Evolutionary conservation across 208 protist genomes (phyloP).

Genomic region (Crithidia fasciculata): DNA sequence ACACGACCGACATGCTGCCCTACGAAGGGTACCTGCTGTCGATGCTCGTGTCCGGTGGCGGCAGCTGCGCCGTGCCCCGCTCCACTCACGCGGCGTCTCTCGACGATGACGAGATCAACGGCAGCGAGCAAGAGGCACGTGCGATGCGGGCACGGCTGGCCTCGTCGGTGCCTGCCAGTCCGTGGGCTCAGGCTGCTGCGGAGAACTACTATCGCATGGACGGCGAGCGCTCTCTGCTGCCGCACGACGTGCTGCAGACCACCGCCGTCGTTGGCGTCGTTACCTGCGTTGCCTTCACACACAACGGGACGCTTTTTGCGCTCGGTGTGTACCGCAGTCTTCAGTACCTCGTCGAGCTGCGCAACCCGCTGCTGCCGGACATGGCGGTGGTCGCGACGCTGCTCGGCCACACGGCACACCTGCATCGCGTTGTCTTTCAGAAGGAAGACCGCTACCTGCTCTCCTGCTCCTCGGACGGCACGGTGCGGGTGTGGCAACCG

Average conservation of each 20-base stretch:
- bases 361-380: slow-evolving; percentile 41
- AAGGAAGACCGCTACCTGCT: slow-evolving; percentile 59
- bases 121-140: not conserved
- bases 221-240: slow-evolving; percentile 67
- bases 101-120: not conserved
- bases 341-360: slow-evolving; percentile 71
- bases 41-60: slow-evolving; percentile 43
- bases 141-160: not conserved
- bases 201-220: slow-evolving; percentile 53
- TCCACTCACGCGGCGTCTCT: not conserved
- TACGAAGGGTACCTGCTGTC: slow-evolving; percentile 76
- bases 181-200: slow-evolving; percentile 11
- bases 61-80: slow-evolving; percentile 39
- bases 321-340: slow-evolving; percentile 66
- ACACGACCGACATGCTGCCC: slow-evolving; percentile 45
- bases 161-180: slow-evolving; percentile 16
- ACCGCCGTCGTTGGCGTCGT: slow-evolving; percentile 54
- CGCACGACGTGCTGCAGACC: slow-evolving; percentile 52
- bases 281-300: slow-evolving; percentile 65
- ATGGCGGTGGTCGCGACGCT: slow-evolving; percentile 45
- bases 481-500: slow-evolving; percentile 65
- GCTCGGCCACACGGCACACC: slow-evolving; percentile 64
- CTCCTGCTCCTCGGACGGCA: slow-evolving; percentile 78
- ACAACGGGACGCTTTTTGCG: slow-evolving; percentile 45
- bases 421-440: slow-evolving; percentile 66